Conservation (phyloP, 176 grass and related monocot genomes). For the Dendrocalamus sinicus region DNA sequence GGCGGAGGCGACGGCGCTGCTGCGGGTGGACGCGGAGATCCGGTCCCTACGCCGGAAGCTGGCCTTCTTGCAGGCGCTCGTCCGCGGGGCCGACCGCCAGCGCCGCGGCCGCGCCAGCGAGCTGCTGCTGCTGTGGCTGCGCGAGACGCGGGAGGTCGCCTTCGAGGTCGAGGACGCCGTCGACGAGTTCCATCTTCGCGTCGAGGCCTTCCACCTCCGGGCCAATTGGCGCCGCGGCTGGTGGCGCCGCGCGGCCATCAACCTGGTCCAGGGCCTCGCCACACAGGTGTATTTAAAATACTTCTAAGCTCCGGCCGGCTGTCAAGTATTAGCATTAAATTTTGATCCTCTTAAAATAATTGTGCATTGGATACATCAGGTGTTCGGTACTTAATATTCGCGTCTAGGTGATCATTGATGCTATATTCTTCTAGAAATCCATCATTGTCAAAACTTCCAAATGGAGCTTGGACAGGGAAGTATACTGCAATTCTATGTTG, state of each 20-base stretch:
- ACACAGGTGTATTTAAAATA: constrained; percentile 36
- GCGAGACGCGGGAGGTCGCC: constrained; percentile 57
- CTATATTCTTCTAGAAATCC: not conserved
- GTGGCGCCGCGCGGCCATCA: constrained; percentile 41
- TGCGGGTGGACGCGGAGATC: constrained; percentile 47
- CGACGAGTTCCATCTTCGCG: constrained; percentile 58
- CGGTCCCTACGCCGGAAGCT: constrained; percentile 51
- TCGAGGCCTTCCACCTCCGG: constrained; percentile 37
- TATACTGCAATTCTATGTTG: too few species aligned
- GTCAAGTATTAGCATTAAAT: not conserved
- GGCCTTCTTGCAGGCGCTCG: constrained; percentile 52
- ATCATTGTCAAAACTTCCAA: not conserved
- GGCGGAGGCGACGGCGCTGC: constrained; percentile 47
- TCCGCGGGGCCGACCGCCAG: constrained; percentile 51
- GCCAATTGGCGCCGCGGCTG: constrained; percentile 31
- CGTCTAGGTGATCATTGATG: not conserved
- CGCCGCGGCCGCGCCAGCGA: constrained; percentile 52
- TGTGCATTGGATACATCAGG: not conserved
- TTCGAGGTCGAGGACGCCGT: constrained; percentile 62
- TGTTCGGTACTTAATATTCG: not conserved
- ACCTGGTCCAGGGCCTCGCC: constrained; percentile 28
- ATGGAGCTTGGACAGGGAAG: too few species aligned
- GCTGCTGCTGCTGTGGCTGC: constrained; percentile 54
- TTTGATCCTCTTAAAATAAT: not conserved
- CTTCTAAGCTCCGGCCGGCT: not conserved